Conservation (phyloP, 352 stramenopile species). For the Phytophthora palmivora region DNA sequence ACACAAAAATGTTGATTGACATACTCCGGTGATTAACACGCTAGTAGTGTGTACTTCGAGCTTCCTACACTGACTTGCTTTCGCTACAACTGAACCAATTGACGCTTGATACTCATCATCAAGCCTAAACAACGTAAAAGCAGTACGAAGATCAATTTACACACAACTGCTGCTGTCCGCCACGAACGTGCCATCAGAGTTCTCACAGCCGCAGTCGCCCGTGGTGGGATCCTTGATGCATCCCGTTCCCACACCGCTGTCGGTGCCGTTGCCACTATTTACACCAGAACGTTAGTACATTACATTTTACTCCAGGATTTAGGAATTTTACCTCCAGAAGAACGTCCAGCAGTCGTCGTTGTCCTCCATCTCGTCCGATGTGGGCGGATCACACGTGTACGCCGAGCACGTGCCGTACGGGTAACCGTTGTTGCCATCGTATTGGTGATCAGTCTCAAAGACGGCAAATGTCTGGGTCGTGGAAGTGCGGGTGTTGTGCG, state of each 20-base stretch:
- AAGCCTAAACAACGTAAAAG: too few species aligned
- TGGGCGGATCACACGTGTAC: constrained; percentile 30
- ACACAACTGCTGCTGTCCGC: constrained; percentile 28
- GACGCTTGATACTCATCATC: too few species aligned
- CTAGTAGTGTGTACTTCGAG: too few species aligned
- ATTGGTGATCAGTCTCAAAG: constrained; percentile 40
- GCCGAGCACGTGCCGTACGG: constrained; percentile 43
- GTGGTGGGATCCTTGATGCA: constrained; percentile 38
- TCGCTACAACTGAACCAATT: too few species aligned
- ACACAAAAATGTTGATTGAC: too few species aligned
- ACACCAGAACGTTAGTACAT: constrained; percentile 11
- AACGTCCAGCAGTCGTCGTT: constrained; percentile 45
- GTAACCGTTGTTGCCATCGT: constrained; percentile 38
- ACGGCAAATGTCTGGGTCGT: constrained; percentile 39
- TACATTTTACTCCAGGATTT: neutral
- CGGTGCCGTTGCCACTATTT: constrained; percentile 25
- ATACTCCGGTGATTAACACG: too few species aligned
- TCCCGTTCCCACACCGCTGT: constrained; percentile 23
- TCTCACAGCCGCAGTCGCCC: constrained; percentile 39
- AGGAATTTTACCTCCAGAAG: constrained; percentile 35
- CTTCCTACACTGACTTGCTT: too few species aligned
- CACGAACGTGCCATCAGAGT: constrained; percentile 35
- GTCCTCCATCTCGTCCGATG: constrained; percentile 14
- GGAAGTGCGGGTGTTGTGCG: constrained; percentile 39
- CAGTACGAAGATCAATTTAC: constrained; percentile 13